A percentile compares a stretch with the other conserved stretches of the same genome.
These are phyloP conservation scores for Tolypocladium inflatum DNA, from an alignment of 2,329 filamentous ascomycete genomes.

Conservation along the genomic window DNA sequence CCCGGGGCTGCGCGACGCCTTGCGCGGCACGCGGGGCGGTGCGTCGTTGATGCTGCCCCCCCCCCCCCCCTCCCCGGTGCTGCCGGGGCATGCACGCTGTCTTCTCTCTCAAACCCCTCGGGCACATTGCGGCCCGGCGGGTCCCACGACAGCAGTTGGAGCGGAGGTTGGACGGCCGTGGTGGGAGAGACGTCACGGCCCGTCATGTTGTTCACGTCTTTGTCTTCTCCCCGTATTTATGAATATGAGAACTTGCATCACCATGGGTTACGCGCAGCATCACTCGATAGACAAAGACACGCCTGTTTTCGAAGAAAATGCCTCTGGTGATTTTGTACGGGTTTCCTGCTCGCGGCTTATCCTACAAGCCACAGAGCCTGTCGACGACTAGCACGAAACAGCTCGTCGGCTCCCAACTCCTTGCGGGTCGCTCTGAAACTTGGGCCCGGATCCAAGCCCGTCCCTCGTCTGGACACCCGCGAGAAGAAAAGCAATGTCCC, in stretches of 20 bases:
- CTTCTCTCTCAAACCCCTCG: constrained; percentile 51
- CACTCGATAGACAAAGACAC: constrained; percentile 16
- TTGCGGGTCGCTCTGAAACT: background rate
- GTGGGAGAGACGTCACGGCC: constrained; percentile 54
- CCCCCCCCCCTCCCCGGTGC: no score
- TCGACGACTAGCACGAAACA: background rate
- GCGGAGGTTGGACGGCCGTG: constrained; percentile 31
- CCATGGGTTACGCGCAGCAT: constrained; percentile 7
- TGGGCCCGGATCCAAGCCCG: background rate
- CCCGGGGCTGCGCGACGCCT: background rate
- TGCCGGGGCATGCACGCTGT: constrained; percentile 38
- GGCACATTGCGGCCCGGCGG: constrained; percentile 7
- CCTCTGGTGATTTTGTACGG: constrained; percentile 3
- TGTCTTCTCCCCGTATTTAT: constrained; percentile 12
- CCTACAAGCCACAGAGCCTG: background rate
- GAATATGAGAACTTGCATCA: constrained; percentile 15
- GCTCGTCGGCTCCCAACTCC: background rate
- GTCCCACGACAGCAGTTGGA: constrained; percentile 39
- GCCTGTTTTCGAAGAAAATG: constrained; percentile 7
- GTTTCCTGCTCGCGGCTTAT: background rate
- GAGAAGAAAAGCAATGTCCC: background rate
- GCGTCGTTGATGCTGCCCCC: background rate
- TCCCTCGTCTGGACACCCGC: background rate
- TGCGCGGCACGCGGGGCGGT: background rate
- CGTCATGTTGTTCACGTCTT: constrained; percentile 16